Percentiles rank a stretch among this genome's conserved stretches.
phyloP scores from a whole-genome alignment of 2,329 filamentous ascomycete genomes.

The Grosmannia penicillata region DNA sequence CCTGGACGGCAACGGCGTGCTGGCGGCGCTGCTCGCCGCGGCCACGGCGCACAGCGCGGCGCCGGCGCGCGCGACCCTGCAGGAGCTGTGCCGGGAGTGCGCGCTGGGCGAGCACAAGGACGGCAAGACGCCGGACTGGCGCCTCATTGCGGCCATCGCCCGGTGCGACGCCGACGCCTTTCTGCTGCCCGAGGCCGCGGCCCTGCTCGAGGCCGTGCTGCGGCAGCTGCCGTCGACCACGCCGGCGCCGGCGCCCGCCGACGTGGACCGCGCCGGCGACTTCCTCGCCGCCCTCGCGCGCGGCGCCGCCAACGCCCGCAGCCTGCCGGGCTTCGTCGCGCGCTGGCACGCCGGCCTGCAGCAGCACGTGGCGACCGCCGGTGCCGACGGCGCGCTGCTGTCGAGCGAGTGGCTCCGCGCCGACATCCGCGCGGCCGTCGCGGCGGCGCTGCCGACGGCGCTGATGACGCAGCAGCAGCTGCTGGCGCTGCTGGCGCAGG shows the following conservation, averaged over 20 bases:
- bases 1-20: constrained; percentile 5
- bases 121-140: constrained; percentile 22
- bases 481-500: constrained; percentile 26
- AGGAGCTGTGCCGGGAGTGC: constrained; percentile 26
- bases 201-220: constrained; percentile 25
- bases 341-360: constrained; percentile 23
- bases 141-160: constrained; percentile 23
- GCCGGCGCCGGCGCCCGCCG: constrained; percentile 4
- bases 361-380: constrained; percentile 19
- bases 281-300: constrained; percentile 27
- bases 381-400: constrained; percentile 16
- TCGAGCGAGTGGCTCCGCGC: constrained; percentile 15
- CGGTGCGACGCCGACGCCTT: constrained; percentile 33
- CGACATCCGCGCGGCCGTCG: constrained; percentile 12
- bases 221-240: constrained; percentile 14
- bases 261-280: constrained; percentile 7
- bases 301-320: constrained; percentile 28
- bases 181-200: constrained; percentile 21
- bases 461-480: constrained; percentile 31
- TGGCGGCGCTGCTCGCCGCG: constrained; percentile 18
- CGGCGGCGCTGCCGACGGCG: constrained; percentile 23
- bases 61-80: constrained; percentile 25
- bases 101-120: constrained; percentile 20
- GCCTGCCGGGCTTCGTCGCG: constrained; percentile 29
- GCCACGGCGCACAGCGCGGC: constrained; percentile 16